Evolutionary conservation across 176 grass and related monocot species (phyloP).

Genomic region (Juncus effusus): DNA sequence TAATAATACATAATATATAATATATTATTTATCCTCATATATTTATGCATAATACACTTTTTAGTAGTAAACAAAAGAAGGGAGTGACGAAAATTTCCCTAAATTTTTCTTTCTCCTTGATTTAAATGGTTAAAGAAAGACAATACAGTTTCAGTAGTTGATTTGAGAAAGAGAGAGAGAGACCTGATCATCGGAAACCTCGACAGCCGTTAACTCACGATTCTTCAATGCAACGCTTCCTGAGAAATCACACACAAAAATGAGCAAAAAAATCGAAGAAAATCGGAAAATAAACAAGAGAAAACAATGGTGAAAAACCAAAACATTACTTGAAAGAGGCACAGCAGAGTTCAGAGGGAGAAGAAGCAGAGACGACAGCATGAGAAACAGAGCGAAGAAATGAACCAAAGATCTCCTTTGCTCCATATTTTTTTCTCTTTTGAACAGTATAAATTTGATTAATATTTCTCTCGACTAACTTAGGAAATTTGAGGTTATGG

Average conservation of each 20-base stretch:
- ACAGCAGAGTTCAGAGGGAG: constrained; percentile 33
- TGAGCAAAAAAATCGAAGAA: neutral
- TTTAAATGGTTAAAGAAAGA: too few species aligned
- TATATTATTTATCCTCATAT: too few species aligned
- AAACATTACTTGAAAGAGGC: constrained; percentile 54
- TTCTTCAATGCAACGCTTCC: constrained; percentile 51
- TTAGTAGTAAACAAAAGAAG: too few species aligned
- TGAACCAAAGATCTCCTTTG: constrained; percentile 11
- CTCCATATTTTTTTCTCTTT: constrained; percentile 14
- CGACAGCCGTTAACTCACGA: constrained; percentile 1
- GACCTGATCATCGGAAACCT: constrained; percentile 36
- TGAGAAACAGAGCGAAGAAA: constrained; percentile 30
- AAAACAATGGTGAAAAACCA: neutral
- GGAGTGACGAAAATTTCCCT: too few species aligned
- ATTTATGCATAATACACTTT: too few species aligned
- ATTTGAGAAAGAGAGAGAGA: constrained; percentile 5
- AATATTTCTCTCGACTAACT: neutral
- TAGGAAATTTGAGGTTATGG: constrained; percentile 8
- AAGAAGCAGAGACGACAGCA: constrained; percentile 40
- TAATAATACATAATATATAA: too few species aligned
- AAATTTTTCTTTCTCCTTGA: too few species aligned
- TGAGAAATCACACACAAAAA: constrained; percentile 19
- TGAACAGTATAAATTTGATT: too few species aligned
- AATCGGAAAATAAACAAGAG: neutral
- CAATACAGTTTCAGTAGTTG: neutral